These are phyloP conservation scores for Sarcomyxa edulis DNA, from an alignment of 768 basidiomycete species.

Conservation along the genomic window DNA sequence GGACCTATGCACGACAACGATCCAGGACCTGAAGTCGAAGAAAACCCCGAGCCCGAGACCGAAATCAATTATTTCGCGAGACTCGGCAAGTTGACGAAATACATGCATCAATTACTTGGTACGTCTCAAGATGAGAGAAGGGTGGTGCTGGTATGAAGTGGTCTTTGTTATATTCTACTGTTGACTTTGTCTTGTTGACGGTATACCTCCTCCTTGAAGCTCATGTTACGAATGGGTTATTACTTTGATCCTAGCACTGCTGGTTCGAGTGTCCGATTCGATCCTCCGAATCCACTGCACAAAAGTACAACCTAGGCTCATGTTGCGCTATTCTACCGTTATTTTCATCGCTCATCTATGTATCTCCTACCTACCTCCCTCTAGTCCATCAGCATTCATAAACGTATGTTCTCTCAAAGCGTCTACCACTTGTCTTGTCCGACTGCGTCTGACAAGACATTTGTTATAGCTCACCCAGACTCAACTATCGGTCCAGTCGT, in stretches of 20 bases:
- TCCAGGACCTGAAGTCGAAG: slow-evolving; percentile 33
- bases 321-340: too few relatives aligned
- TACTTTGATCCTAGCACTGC: slow-evolving; percentile 67
- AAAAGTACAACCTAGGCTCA: too few relatives aligned
- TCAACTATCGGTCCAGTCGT: slow-evolving; percentile 48
- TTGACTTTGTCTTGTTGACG: neutral
- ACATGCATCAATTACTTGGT: slow-evolving; percentile 62
- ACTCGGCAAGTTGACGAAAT: slow-evolving; percentile 54
- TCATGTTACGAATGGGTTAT: slow-evolving; percentile 80
- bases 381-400: slow-evolving; percentile 73
- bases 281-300: slow-evolving; percentile 55
- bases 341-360: neutral
- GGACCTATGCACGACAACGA: slow-evolving; percentile 26
- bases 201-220: slow-evolving; percentile 29
- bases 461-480: slow-evolving; percentile 66
- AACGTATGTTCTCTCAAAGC: slow-evolving; percentile 51
- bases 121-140: slow-evolving; percentile 50
- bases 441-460: slow-evolving; percentile 5
- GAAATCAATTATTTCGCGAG: slow-evolving; percentile 52
- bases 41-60: too few relatives aligned
- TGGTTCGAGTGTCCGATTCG: slow-evolving; percentile 79
- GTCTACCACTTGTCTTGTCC: neutral
- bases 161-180: slow-evolving; percentile 41
- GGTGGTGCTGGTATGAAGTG: slow-evolving; percentile 65
- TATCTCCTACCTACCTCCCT: neutral